These are phyloP conservation scores for Rubroboletus satanas DNA, from an alignment of 768 basidiomycete species.

Conservation along the genomic window DNA sequence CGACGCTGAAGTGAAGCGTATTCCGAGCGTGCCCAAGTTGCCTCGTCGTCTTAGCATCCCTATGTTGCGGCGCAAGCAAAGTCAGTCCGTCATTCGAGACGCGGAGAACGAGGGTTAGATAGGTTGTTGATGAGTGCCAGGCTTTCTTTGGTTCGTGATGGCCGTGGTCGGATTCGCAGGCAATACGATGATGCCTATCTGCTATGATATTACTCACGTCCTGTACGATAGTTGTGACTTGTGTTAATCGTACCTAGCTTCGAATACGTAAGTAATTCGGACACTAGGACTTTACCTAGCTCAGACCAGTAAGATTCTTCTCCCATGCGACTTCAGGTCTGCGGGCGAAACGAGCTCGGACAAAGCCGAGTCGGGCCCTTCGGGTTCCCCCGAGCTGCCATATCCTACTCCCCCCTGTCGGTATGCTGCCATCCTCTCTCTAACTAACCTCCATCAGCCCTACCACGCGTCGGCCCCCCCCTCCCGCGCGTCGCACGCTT, in stretches of 20 bases:
- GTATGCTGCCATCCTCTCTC: too few relatives aligned
- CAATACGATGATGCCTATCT: background rate
- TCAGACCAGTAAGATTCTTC: too few relatives aligned
- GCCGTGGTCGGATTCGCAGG: background rate
- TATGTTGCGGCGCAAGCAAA: constrained; percentile 28
- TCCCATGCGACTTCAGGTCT: too few relatives aligned
- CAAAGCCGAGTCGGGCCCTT: too few relatives aligned
- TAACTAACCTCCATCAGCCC: too few relatives aligned
- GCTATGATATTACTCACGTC: constrained; percentile 1
- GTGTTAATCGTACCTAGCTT: background rate
- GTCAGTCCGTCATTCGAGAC: constrained; percentile 6
- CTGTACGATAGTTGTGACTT: background rate
- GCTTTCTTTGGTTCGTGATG: background rate
- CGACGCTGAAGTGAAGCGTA: constrained; percentile 6
- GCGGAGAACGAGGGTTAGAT: background rate
- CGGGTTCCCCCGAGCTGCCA: too few relatives aligned
- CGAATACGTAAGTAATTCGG: too few relatives aligned
- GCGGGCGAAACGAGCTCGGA: too few relatives aligned
- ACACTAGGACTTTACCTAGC: too few relatives aligned
- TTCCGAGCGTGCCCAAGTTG: constrained; percentile 22
- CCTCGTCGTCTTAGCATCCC: constrained; percentile 30
- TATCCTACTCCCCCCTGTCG: too few relatives aligned
- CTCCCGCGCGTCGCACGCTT: too few relatives aligned
- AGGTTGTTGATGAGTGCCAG: background rate
- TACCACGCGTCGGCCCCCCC: too few relatives aligned